Base-by-base conservation (phyloP, 1,139 yeast genomes). In the Pichia sp. region DNA sequence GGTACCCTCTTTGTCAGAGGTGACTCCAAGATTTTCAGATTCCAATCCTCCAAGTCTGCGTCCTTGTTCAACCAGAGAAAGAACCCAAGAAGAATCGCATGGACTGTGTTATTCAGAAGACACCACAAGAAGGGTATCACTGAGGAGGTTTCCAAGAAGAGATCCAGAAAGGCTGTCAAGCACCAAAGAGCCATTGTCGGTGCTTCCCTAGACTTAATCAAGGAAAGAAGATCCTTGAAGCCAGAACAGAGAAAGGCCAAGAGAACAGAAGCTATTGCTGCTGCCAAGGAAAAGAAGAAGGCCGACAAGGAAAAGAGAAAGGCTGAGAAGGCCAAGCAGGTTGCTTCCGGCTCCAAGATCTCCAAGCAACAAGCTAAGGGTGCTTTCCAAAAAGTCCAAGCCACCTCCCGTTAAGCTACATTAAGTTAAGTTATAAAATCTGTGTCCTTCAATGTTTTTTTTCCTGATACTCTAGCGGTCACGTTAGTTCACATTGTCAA, bases 91-190 rank as follows among this genome's bases (percentile, higher is more conserved):
- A 88, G 96, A 85, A 85, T 93, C 74, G 86, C 98, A 65, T 93
- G 99, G 99, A 93, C 99, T 67, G 97, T 91, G 72, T 85, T 93
- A 71, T 93, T 82, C 93, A 93, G 99, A 86, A 88, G 96, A 82
- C 96, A 91, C 82, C 98, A 93, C 96, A 91, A 89, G 87, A 93
- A 93, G 83, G 99, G 99, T 83, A 83, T 91, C 73, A 85, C 97
- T 72, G 99, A 93, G 83, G 99, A 93, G 82, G 87, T 88, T 66
- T 70, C 95, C 76, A 95, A 90, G 87, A 95, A 88, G 87, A 89
- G 96, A 80, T 67, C 95, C 69, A 93, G 97, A 85, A 91, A 89
- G 84, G 76, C 96, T 72, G 95, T 91, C 78, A 93, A 95, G 87
- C 83, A 86, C 78, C 97, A 91, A 82, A 93, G 99, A 85, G 96